Base-by-base conservation (phyloP, 768 basidiomycete genomes). In the Stropharia rugosoannulata region DNA sequence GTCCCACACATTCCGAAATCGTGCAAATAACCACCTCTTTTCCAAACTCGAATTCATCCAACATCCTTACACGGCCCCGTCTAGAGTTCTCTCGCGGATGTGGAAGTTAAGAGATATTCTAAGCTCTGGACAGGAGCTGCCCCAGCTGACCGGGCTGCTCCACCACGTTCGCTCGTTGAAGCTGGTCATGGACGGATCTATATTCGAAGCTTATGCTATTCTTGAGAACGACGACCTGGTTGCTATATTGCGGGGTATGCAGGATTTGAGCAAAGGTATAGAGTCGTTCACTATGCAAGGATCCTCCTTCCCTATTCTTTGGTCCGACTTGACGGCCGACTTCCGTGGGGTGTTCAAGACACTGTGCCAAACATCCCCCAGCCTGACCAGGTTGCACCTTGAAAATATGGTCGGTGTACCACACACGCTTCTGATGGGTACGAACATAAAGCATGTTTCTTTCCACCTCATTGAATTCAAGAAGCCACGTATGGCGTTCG, bases 331-430 rank as follows among this genome's bases (percentile, higher is more conserved):
- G 22, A 52, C 52, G 9, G 25, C 16, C n/a, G 52, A 50, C n/a
- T 62, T 62, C 38, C 58, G 53, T 12, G 40, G 39, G 32, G 58
- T 48, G 18, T 55, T 62, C 49, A 57, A 51, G 49, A 46, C 47
- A 5, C 11, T 62, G 1, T 58, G 55, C 27, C 55, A 44, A 8
- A 42, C 43, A 0, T 45, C 55, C 12, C 48, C 56, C 1, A 51
- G 11, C 32, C 49, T 62, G 36, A 57, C 35, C 15, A 62, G 56
- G 2, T 42, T 62, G 1, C 42, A 50, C 16, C 43, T 62, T 44
- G 45, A 52, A 10, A 62, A 62, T 44, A 57, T 62, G 35, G 42
- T 54, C n/a, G 58, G 58, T 15, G 58, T 62, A 8, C 61, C 61
- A 13, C 51, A 53, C n/a, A 55, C 58, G 4, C 42, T 62, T 16